Percentiles rank a stretch among this genome's conserved stretches.
Conservation (phyloP, 169 alveolate genomes). For the Plasmodium fragile region DNA sequence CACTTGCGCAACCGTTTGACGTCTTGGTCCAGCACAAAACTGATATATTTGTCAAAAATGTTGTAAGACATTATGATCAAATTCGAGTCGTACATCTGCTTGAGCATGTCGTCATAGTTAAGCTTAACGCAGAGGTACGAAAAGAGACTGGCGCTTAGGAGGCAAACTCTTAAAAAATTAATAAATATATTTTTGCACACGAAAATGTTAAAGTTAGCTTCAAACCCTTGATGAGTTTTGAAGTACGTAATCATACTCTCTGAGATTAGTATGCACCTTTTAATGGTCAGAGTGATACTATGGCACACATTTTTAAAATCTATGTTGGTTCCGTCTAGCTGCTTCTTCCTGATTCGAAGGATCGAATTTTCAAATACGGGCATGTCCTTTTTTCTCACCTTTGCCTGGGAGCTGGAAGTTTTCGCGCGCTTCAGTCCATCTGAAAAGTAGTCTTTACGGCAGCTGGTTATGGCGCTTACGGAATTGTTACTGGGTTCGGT, state of each 20-base stretch:
- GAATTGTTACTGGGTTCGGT: neutral
- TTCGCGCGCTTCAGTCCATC: neutral
- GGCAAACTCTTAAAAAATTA: slow-evolving; percentile 42
- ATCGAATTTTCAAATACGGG: slow-evolving; percentile 65
- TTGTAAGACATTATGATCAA: slow-evolving; percentile 34
- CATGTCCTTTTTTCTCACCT: slow-evolving; percentile 50
- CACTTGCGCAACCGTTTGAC: slow-evolving; percentile 11
- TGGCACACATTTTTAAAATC: slow-evolving; percentile 53
- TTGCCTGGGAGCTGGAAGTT: neutral
- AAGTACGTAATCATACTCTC: slow-evolving; percentile 26
- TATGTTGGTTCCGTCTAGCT: slow-evolving; percentile 16
- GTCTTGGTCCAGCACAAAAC: slow-evolving; percentile 46
- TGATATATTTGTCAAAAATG: slow-evolving; percentile 51
- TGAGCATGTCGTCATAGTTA: slow-evolving; percentile 52
- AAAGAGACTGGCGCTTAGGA: slow-evolving; percentile 36
- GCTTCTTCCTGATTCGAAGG: slow-evolving; percentile 21
- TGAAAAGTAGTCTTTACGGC: neutral
- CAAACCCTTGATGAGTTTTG: slow-evolving; percentile 25
- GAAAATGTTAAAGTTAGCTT: slow-evolving; percentile 50
- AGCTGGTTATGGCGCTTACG: neutral
- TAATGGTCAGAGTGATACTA: slow-evolving; percentile 21
- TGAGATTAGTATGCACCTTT: slow-evolving; percentile 54
- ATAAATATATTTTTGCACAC: slow-evolving; percentile 53
- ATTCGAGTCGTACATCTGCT: slow-evolving; percentile 32
- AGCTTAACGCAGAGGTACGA: slow-evolving; percentile 50